Base-by-base conservation (phyloP, 2,329 filamentous ascomycete genomes). In the Tolypocladium endophyticum region DNA sequence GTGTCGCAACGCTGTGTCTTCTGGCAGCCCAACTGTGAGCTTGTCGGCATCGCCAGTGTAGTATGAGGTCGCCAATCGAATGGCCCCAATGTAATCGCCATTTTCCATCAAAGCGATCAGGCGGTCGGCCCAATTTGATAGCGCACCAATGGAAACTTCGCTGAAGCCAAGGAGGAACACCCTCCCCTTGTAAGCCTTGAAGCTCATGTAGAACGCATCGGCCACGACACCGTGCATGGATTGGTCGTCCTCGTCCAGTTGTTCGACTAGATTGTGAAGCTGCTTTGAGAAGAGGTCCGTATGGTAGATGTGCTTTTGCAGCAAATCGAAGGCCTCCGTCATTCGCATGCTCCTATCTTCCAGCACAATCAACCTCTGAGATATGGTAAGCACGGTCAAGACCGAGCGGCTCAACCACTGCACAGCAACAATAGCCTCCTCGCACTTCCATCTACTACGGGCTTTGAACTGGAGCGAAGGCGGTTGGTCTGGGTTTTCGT, bases 121-220 rank as follows among this genome's bases (percentile, higher is more conserved):
- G 47, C 94, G 83, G 72, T 99, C 94, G 2, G 94, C 93, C 94
- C 94, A 99, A 66, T 99, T 99, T 0, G 94, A 97, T 39, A 99
- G 76, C 5, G 89, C 89, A 2, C 94, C 94, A 55, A 97, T 90
- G 0, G 91, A 90, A 47, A 97, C 79, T 69, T 97, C 93, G 69
- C 93, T 94, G 75, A 93, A 92, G n/a, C 94, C 92, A 11, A 99
- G 80, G 4, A 97, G 77, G 69, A 99, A 99, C 41, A 97, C 79
- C 36, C 93, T 85, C 6, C 94, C 92, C 73, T 97, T 99, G 76
- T 97, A 99, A 4, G 91, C 84, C 68, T 90, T 91, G 74, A 97
- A 93, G 73, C 93, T 97, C 91, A 97, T 97, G 70, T 93, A 93
- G 67, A 97, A 99, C 0, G 92, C 94, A 78, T 99, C 94, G 9